phyloP scores from a whole-genome alignment of 176 grass and related monocot genomes.

The Eragrostis nindensis region DNA sequence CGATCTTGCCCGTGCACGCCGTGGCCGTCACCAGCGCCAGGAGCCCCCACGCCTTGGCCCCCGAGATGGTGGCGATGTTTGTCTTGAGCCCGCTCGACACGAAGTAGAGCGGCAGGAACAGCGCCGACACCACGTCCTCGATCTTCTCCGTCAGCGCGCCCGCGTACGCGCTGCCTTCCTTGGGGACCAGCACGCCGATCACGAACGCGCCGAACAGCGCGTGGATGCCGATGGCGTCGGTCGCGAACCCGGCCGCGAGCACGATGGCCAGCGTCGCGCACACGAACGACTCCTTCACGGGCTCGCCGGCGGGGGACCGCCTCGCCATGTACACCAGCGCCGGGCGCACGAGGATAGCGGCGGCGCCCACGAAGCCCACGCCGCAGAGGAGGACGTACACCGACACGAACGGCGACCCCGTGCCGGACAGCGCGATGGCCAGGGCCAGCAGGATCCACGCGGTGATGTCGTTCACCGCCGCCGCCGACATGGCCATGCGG shows the following conservation, averaged over 20 bases:
- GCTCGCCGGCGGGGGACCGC: slow-evolving; percentile 55
- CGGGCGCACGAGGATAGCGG: slow-evolving; percentile 42
- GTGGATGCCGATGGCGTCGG: slow-evolving; percentile 71
- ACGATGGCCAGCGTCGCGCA: slow-evolving; percentile 45
- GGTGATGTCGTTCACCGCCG: slow-evolving; percentile 60
- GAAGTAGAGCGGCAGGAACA: slow-evolving; percentile 78
- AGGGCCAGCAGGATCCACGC: slow-evolving; percentile 68
- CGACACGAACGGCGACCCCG: slow-evolving; percentile 53
- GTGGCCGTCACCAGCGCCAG: slow-evolving; percentile 54
- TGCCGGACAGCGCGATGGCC: slow-evolving; percentile 59
- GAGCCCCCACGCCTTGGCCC: slow-evolving; percentile 56
- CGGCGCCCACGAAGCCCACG: slow-evolving; percentile 39
- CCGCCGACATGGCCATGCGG: slow-evolving; percentile 82
- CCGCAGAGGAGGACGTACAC: slow-evolving; percentile 60
- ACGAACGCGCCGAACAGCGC: slow-evolving; percentile 77
- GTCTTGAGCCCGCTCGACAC: slow-evolving; percentile 72
- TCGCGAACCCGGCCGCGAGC: slow-evolving; percentile 55
- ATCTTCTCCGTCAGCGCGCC: slow-evolving; percentile 65
- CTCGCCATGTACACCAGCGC: slow-evolving; percentile 48
- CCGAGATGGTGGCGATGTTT: slow-evolving; percentile 55
- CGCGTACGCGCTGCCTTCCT: slow-evolving; percentile 57
- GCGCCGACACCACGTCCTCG: slow-evolving; percentile 60
- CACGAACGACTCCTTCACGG: slow-evolving; percentile 55
- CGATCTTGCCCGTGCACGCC: slow-evolving; percentile 66
- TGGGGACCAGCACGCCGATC: slow-evolving; percentile 60